Evolutionary conservation across 805 yeast species (phyloP).

Genomic region (Priceomyces haplophilus): DNA sequence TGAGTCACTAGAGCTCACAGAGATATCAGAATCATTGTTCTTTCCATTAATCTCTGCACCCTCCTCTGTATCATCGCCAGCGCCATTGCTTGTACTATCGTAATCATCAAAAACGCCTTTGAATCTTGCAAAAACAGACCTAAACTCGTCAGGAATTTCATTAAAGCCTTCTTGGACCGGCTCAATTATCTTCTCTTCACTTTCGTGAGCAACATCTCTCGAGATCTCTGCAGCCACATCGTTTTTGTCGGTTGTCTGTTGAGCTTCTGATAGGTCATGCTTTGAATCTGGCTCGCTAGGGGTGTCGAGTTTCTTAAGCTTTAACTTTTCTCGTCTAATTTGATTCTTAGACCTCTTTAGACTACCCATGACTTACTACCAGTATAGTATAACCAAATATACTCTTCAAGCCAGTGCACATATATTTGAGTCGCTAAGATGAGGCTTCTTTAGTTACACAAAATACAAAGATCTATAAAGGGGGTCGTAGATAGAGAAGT

Average conservation of each 20-base stretch:
- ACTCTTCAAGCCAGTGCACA: neutral
- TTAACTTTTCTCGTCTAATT: slow-evolving; percentile 46
- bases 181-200: slow-evolving; percentile 2
- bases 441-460: slow-evolving; percentile 8
- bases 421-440: slow-evolving; percentile 1
- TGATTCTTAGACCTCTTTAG: slow-evolving; percentile 50
- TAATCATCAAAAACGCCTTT: neutral
- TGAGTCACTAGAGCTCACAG: slow-evolving; percentile 10
- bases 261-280: neutral
- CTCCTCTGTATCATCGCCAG: too few species aligned
- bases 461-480: neutral
- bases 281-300: neutral
- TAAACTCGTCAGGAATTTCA: neutral
- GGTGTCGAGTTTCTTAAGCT: slow-evolving; percentile 12
- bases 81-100: neutral
- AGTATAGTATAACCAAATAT: neutral
- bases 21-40: slow-evolving; percentile 10
- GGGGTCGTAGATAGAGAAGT: neutral
- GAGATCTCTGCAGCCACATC: neutral
- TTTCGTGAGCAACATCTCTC: neutral
- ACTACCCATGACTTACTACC: neutral
- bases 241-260: neutral
- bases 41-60: slow-evolving; percentile 23
- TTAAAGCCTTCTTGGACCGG: neutral
- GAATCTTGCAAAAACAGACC: slow-evolving; percentile 5